Conservation (phyloP, 495 filamentous ascomycete genomes). For the Trichoderma orchidacearum region DNA sequence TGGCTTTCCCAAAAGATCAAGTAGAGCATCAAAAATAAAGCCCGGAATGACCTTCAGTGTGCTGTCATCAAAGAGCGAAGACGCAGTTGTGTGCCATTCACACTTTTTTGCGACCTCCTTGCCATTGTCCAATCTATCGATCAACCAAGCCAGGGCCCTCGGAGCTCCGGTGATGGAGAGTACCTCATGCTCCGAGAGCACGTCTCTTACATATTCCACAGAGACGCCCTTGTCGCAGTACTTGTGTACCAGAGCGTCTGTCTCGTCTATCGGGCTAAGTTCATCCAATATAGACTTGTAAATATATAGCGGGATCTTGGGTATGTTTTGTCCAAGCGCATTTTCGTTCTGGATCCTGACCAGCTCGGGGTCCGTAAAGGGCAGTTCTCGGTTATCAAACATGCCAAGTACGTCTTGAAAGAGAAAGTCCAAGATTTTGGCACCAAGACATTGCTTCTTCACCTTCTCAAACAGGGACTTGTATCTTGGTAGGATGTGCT, state of each 20-base stretch:
- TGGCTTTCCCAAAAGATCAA: not conserved
- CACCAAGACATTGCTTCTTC: not conserved
- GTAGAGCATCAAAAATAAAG: slow-evolving; percentile 4
- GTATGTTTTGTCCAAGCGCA: not conserved
- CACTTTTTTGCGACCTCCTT: not conserved
- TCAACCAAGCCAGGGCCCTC: not conserved
- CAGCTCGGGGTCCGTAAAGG: not conserved
- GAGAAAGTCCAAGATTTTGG: not conserved
- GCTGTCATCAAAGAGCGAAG: slow-evolving; percentile 1
- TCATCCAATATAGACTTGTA: not conserved
- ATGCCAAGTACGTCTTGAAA: not conserved
- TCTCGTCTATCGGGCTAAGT: not conserved
- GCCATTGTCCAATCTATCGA: not conserved
- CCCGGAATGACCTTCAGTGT: slow-evolving; percentile 8
- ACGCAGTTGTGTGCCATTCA: not conserved
- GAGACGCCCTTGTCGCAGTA: not conserved
- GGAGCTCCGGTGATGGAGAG: not conserved
- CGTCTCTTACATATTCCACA: not conserved
- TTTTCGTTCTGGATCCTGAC: not conserved
- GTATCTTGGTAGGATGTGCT: not conserved
- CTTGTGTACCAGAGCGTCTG: not conserved
- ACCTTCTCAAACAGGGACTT: not conserved
- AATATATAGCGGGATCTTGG: not conserved
- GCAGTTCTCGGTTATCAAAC: not conserved
- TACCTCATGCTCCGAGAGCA: not conserved